Conservation (phyloP, 441 rosid genomes). For the Bruguiera hainesii region DNA sequence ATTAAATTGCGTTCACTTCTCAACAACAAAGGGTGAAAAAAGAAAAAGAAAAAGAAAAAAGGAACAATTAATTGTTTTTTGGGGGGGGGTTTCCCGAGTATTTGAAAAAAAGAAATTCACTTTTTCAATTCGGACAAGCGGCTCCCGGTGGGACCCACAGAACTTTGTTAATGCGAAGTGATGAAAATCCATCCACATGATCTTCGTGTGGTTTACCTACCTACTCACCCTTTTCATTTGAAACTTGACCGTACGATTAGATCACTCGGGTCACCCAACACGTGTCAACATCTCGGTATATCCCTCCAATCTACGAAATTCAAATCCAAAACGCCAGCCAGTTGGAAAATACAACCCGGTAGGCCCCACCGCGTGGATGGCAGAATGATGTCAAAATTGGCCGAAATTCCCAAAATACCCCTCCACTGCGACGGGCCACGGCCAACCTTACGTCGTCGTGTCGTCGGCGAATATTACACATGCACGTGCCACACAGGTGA, state of each 20-base stretch:
- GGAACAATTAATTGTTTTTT: no score
- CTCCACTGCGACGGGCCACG: background rate
- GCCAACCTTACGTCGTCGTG: background rate
- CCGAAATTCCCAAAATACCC: background rate
- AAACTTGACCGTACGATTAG: constrained; percentile 14
- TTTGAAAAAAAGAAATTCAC: no score
- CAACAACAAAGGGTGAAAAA: no score
- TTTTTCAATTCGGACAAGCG: no score
- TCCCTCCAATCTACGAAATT: constrained; percentile 32
- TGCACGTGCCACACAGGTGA: background rate
- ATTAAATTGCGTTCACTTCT: no score
- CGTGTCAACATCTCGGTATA: constrained; percentile 9
- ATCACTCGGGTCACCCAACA: constrained; percentile 8
- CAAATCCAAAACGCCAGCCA: constrained; percentile 4
- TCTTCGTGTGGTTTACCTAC: background rate
- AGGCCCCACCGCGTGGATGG: constrained; percentile 14
- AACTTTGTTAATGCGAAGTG: no score
- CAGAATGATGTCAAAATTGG: constrained; percentile 2
- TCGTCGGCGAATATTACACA: background rate
- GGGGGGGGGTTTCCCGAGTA: no score
- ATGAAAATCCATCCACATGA: constrained; percentile 1
- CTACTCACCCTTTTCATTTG: background rate
- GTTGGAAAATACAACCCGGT: background rate
- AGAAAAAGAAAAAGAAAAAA: no score
- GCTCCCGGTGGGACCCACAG: no score